Conservation (phyloP, 139 green algal genomes). For the Microglena sp. region DNA sequence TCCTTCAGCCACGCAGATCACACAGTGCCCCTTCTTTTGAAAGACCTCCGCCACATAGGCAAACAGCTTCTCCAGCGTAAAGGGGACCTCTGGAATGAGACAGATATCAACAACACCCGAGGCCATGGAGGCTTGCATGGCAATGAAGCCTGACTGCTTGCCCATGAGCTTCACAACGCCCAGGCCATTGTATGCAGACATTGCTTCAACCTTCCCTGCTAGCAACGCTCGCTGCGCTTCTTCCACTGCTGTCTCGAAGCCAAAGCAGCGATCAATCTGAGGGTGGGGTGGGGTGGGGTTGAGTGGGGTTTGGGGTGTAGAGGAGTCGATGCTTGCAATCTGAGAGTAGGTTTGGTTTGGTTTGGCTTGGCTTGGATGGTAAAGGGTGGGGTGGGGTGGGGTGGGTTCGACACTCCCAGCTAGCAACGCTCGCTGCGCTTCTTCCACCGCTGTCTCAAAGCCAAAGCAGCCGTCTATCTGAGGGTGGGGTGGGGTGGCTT, state of each 20-base stretch:
- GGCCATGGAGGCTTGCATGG: slow-evolving; percentile 46
- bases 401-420: slow-evolving; percentile 60
- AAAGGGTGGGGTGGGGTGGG: too few relatives aligned
- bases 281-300: too few relatives aligned
- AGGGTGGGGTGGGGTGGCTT: too few relatives aligned
- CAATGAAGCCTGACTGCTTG: slow-evolving; percentile 71
- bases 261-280: slow-evolving; percentile 50
- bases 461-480: slow-evolving; percentile 52
- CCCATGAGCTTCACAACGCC: slow-evolving; percentile 83
- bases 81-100: slow-evolving; percentile 90
- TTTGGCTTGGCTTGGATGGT: too few relatives aligned
- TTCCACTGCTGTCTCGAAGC: slow-evolving; percentile 77
- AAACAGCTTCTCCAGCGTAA: slow-evolving; percentile 62
- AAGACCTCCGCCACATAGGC: slow-evolving; percentile 49
- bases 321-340: too few relatives aligned
- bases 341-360: too few relatives aligned
- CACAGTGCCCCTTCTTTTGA: slow-evolving; percentile 66
- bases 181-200: slow-evolving; percentile 47
- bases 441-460: slow-evolving; percentile 77
- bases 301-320: too few relatives aligned
- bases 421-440: slow-evolving; percentile 54
- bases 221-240: slow-evolving; percentile 58
- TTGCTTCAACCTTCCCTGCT: slow-evolving; percentile 59
- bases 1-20: slow-evolving; percentile 87
- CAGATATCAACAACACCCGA: slow-evolving; percentile 78